Conservation (phyloP, 2,329 filamentous ascomycete species). For the Chaetomium sp. region DNA sequence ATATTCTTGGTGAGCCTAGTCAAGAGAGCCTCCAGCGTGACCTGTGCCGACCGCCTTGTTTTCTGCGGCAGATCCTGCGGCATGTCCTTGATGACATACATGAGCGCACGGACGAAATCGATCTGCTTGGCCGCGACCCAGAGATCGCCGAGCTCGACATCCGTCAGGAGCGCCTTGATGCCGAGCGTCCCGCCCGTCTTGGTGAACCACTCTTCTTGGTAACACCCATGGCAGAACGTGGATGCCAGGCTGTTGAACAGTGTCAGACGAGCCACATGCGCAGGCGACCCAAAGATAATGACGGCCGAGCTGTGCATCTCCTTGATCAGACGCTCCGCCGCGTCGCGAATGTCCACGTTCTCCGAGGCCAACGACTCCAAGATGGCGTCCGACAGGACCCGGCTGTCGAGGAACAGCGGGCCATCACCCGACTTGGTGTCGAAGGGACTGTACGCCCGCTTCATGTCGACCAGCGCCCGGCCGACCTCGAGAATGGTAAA, state of each 20-base stretch:
- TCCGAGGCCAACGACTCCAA: slow-evolving; percentile 88
- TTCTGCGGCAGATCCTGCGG: slow-evolving; percentile 87
- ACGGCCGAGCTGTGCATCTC: slow-evolving; percentile 70
- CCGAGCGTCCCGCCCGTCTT: slow-evolving; percentile 90
- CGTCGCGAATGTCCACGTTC: slow-evolving; percentile 68
- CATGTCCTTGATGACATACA: slow-evolving; percentile 98
- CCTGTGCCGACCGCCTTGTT: slow-evolving; percentile 75
- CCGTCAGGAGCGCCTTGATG: slow-evolving; percentile 79
- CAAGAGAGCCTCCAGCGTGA: slow-evolving; percentile 74
- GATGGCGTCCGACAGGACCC: slow-evolving; percentile 80
- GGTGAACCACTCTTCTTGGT: slow-evolving; percentile 97
- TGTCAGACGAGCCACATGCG: slow-evolving; percentile 65
- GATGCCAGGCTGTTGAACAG: slow-evolving; percentile 81
- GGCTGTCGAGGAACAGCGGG: slow-evolving; percentile 77
- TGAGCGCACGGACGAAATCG: slow-evolving; percentile 83
- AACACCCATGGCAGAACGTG: slow-evolving; percentile 88
- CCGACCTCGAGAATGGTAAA: slow-evolving; percentile 88
- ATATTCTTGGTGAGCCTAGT: slow-evolving; percentile 70
- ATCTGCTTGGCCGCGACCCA: slow-evolving; percentile 81
- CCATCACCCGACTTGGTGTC: slow-evolving; percentile 83
- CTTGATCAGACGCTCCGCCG: slow-evolving; percentile 70
- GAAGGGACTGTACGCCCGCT: slow-evolving; percentile 71
- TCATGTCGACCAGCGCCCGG: slow-evolving; percentile 71
- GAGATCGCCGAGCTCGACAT: slow-evolving; percentile 72
- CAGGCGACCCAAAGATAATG: slow-evolving; percentile 70